These are phyloP conservation scores for Mucor saturninus DNA, from an alignment of 371 early-diverging fungal species.

Conservation along the genomic window DNA sequence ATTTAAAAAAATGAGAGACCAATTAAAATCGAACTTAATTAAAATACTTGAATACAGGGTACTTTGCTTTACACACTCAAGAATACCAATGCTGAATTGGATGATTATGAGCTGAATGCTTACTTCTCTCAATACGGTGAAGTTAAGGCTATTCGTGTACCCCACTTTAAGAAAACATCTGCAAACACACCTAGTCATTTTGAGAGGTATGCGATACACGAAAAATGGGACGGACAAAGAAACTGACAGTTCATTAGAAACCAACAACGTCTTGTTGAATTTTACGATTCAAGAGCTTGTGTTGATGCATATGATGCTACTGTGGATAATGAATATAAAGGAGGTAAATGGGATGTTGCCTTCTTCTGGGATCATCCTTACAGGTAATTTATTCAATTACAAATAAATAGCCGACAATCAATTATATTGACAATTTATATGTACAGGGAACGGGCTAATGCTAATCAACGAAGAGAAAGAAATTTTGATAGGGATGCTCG, in stretches of 20 bases:
- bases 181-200: slow-evolving; percentile 12
- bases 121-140: slow-evolving; percentile 55
- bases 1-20: neutral
- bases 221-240: neutral
- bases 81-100: slow-evolving; percentile 36
- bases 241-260: slow-evolving; percentile 11
- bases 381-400: neutral
- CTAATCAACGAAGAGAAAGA: slow-evolving; percentile 13
- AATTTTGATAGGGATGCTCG: slow-evolving; percentile 15
- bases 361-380: slow-evolving; percentile 60
- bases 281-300: slow-evolving; percentile 59
- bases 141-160: slow-evolving; percentile 52
- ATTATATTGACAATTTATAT: neutral
- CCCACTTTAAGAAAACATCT: slow-evolving; percentile 35
- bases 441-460: slow-evolving; percentile 38
- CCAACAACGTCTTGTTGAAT: slow-evolving; percentile 62
- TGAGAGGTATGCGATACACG: slow-evolving; percentile 19
- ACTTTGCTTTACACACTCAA: slow-evolving; percentile 55
- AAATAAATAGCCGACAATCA: neutral
- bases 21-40: neutral
- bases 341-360: slow-evolving; percentile 50
- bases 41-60: slow-evolving; percentile 34
- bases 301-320: slow-evolving; percentile 46
- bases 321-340: slow-evolving; percentile 41
- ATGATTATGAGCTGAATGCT: slow-evolving; percentile 44